Evolutionary conservation across 192 early-diverging fungal genomes (phyloP).

Genomic region (Cladochytrium replicatum): DNA sequence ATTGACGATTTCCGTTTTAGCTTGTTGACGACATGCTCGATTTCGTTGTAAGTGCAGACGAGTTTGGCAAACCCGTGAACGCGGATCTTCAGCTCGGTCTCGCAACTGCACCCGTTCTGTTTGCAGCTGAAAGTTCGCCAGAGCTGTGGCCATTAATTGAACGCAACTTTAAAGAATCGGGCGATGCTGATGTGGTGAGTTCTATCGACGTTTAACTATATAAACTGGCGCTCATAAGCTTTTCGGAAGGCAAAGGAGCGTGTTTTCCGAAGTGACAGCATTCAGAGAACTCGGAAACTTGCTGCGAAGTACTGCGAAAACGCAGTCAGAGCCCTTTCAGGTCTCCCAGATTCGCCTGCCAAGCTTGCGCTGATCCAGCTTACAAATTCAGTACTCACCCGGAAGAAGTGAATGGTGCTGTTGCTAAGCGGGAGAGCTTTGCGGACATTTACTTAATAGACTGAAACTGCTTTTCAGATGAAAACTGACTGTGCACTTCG

Average conservation of each 20-base stretch:
- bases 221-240: no score
- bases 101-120: constrained; percentile 89
- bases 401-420: constrained; percentile 71
- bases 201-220: no score
- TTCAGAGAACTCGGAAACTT: constrained; percentile 64
- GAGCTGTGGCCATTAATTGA: constrained; percentile 76
- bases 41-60: constrained; percentile 63
- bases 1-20: no score
- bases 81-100: constrained; percentile 83
- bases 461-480: no score
- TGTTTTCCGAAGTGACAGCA: constrained; percentile 68
- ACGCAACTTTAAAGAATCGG: constrained; percentile 67
- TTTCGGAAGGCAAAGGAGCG: constrained; percentile 55
- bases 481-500: no score
- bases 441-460: no score
- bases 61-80: constrained; percentile 84
- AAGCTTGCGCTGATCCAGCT: constrained; percentile 67
- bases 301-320: constrained; percentile 64
- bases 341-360: constrained; percentile 66
- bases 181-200: constrained; percentile 71
- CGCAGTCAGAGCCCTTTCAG: constrained; percentile 57
- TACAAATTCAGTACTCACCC: constrained; percentile 68
- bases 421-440: no score
- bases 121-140: constrained; percentile 79
- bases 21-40: constrained; percentile 87